Base-by-base conservation (phyloP, 2,329 filamentous ascomycete species). In the Aspergillus thermomutatus region DNA sequence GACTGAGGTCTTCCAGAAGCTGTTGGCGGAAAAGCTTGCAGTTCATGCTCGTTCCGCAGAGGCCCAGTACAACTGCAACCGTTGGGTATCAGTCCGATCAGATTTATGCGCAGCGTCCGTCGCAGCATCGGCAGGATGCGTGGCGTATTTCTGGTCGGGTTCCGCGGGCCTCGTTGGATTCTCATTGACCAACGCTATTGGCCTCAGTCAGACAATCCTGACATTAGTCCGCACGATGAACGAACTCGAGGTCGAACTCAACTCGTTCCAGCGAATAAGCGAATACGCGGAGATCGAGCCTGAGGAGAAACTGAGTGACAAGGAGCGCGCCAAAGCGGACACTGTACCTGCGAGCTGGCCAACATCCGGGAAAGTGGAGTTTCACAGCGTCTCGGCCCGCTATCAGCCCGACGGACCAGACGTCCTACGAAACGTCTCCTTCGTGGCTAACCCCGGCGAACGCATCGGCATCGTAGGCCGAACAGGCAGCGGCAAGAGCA, bases 161-260 rank as follows among this genome's bases (percentile, higher is more conserved):
- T 75, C 79, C 10, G 80, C 82, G 27, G 82, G 82, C 3, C 66
- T 83, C 47, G 81, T 84, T 3, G 82, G 82, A 4, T 83, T 84
- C 68, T 84, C 82, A 1, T 71, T 85, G 25, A 79, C 77, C 21
- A 84, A 83, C 53, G 82, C 82, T 27, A 83, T 79, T n/a, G 80
- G 79, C 0, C 69, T 84, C 21, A 83, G 80, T 49, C 72, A 78
- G 56, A 79, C 79, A 0, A 84, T 84, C 45, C 63, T 85, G 25
- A 67, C 75, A 27, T 64, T 85, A 37, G 82, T 85, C 8, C 77
- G 82, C 26, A 71, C 75, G 14, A 80, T 82, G 75, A 85, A 85
- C 57, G 80, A 84, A 59, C 72, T 84, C 11, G 82, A 84, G 64
- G 76, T 84, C 0, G 82, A 84, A 65, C 74, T 84, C 63, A 82